Base-by-base conservation (phyloP, 345 rosid species). In the Streptanthus diversifolius region DNA sequence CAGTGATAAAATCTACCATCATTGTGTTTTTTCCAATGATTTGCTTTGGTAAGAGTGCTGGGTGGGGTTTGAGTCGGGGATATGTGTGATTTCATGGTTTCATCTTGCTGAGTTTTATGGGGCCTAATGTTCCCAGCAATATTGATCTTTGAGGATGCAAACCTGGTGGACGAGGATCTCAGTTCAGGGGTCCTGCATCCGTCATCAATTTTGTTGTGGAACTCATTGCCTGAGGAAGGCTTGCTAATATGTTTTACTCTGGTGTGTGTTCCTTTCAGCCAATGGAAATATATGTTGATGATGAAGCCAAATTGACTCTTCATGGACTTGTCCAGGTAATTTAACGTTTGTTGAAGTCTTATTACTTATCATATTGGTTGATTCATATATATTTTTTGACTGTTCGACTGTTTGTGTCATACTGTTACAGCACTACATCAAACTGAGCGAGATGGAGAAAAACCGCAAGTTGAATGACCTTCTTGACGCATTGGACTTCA, bases 201-300 rank as follows among this genome's bases (percentile, higher is more conserved):
- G 44, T 84, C 83, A 3, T 82, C 80, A 82, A 80, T 82, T 80
- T 84, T 82, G 79, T 87, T 75, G 73, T 86, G 90, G 86, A 83
- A 86, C 80, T 82, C 84, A 62, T 80, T 83, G 75, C 86, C 80
- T 89, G 79, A 78, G 74, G 91, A 85, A 81, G 81, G 76, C 52
- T 82, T 37, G 82, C 89, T 90, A 89, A 93, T 82, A 10, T 81
- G 80, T 60, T 88, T 91, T 84, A 81, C 84, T 87, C 79, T 90
- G 83, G 85, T 83, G 76, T 88, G 83, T 90, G 51, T 86, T 84
- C 87, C 81, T 90, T 95, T 79, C 97, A 95, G 98, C 99, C 99
- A 8, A 95, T 92, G 98, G 98, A 95, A 84, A 95, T 95, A 71
- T 95, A 95, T 80, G 99, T 95, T 11, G 97, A 91, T 14, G 97